These are phyloP conservation scores for Exophiala xenobiotica DNA, from an alignment of 2,329 filamentous ascomycete genomes.

Conservation along the genomic window DNA sequence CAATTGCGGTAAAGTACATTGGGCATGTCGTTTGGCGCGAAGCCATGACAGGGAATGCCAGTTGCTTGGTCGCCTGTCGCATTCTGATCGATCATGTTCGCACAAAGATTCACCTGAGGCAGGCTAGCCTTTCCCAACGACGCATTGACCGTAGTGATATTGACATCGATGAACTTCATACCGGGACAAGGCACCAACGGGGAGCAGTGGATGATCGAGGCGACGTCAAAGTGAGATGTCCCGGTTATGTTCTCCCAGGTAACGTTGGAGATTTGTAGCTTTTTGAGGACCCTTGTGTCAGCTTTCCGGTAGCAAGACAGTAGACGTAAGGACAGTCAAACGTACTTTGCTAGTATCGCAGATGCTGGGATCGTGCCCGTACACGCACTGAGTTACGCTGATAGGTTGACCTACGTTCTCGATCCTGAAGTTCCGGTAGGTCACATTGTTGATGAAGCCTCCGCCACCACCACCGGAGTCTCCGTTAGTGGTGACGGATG, in stretches of 20 bases:
- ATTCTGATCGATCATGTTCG: too few species aligned
- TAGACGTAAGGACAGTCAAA: neutral
- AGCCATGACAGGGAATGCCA: slow-evolving; percentile 34
- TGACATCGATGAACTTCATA: slow-evolving; percentile 47
- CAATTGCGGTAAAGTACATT: slow-evolving; percentile 15
- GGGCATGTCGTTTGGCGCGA: slow-evolving; percentile 30
- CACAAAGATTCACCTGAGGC: too few species aligned
- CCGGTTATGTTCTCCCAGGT: slow-evolving; percentile 49
- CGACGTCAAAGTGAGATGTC: slow-evolving; percentile 51
- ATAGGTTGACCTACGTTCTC: slow-evolving; percentile 65
- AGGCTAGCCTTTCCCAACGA: too few species aligned
- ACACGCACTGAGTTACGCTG: slow-evolving; percentile 63
- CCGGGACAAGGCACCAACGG: slow-evolving; percentile 45
- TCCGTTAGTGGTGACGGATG: slow-evolving; percentile 55
- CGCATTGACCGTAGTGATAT: too few species aligned
- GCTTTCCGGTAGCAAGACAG: neutral
- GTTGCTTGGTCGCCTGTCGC: too few species aligned
- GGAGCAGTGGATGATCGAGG: slow-evolving; percentile 48
- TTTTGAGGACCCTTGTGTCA: neutral
- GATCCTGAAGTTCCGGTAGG: slow-evolving; percentile 62
- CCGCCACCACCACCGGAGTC: slow-evolving; percentile 65
- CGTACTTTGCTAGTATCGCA: slow-evolving; percentile 43
- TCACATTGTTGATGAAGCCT: slow-evolving; percentile 65
- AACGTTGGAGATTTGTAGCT: slow-evolving; percentile 45
- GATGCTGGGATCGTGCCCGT: slow-evolving; percentile 26